phyloP scores from a whole-genome alignment of 2,329 filamentous ascomycete species.

The Ramularia collo-cygni region DNA sequence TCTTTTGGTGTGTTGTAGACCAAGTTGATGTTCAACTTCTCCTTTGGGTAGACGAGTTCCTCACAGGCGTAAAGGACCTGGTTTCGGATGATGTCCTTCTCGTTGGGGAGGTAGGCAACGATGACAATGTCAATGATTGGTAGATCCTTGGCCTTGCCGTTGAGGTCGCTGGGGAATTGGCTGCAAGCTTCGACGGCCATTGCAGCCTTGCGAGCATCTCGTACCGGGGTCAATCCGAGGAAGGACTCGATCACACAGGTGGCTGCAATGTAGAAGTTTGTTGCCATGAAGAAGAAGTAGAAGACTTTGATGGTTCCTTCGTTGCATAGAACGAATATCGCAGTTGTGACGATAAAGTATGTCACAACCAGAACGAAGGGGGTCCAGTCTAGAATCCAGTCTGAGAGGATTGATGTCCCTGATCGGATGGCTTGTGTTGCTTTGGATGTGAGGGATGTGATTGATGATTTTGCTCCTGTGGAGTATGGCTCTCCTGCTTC shows the following conservation, averaged over 20 bases:
- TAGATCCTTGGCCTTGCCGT: constrained; percentile 27
- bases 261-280: constrained; percentile 28
- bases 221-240: constrained; percentile 26
- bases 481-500: neutral
- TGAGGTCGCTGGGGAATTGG: constrained; percentile 22
- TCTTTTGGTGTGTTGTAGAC: constrained; percentile 44
- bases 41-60: constrained; percentile 40
- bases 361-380: constrained; percentile 24
- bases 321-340: constrained; percentile 25
- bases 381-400: constrained; percentile 27
- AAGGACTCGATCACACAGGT: constrained; percentile 26
- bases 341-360: constrained; percentile 27
- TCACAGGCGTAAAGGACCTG: constrained; percentile 42
- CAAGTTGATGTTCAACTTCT: constrained; percentile 43
- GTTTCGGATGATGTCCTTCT: constrained; percentile 44
- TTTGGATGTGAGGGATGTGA: constrained; percentile 12
- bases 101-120: constrained; percentile 47
- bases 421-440: constrained; percentile 7
- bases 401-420: constrained; percentile 19
- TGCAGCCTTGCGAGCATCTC: constrained; percentile 23
- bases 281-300: constrained; percentile 29
- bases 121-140: constrained; percentile 42
- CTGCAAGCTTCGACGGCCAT: constrained; percentile 22
- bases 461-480: constrained; percentile 6
- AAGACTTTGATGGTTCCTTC: constrained; percentile 25